Percentiles rank a stretch among this genome's conserved stretches.
Evolutionary conservation across 768 basidiomycete genomes (phyloP).

Genomic region (Rhodotorula toruloides): DNA sequence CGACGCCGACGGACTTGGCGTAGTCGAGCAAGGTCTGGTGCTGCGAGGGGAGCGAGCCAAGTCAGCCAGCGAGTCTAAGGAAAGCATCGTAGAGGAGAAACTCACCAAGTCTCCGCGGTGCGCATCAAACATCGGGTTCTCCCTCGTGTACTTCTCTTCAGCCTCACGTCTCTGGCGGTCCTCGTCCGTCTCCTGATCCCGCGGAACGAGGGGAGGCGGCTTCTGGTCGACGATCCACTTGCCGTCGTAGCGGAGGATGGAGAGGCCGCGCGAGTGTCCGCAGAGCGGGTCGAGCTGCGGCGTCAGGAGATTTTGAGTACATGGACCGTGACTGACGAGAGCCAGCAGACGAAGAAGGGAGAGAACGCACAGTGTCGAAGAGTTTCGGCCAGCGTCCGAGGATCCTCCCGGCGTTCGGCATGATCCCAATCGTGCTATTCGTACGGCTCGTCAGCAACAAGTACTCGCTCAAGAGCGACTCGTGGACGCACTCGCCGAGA

Average conservation of each 20-base stretch:
- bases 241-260: constrained; percentile 2
- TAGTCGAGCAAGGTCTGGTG: constrained; percentile 5
- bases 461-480: background rate
- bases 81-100: background rate
- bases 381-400: background rate
- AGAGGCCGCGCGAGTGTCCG: background rate
- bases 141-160: background rate
- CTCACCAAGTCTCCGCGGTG: constrained; percentile 5
- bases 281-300: constrained; percentile 8
- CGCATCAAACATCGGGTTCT: background rate
- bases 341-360: too few relatives aligned
- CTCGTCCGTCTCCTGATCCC: background rate
- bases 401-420: background rate
- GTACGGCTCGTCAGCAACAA: background rate
- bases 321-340: too few relatives aligned
- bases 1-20: constrained; percentile 9
- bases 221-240: constrained; percentile 6
- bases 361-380: too few relatives aligned
- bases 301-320: too few relatives aligned
- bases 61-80: background rate
- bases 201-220: constrained; percentile 2
- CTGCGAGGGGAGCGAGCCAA: background rate
- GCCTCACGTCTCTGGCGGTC: background rate
- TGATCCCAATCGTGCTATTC: constrained; percentile 8
- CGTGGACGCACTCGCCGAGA: background rate